phyloP scores from a whole-genome alignment of 257 asterid species.

The Leptodermis oblonga region DNA sequence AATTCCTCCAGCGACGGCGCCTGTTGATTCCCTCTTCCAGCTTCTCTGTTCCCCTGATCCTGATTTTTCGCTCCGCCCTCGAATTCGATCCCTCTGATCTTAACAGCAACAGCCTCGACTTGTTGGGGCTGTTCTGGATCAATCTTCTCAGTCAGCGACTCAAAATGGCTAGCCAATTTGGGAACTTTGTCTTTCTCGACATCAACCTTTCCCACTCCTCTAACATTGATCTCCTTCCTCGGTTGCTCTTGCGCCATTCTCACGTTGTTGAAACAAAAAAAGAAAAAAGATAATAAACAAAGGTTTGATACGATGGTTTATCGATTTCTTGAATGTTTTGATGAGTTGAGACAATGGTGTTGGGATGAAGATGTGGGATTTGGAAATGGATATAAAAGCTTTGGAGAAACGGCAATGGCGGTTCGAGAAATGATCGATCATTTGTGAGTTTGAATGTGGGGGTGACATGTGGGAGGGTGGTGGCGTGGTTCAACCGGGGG shows the following conservation, averaged over 20 bases:
- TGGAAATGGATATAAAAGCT: conserved; percentile 6
- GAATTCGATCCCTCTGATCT: conserved; percentile 23
- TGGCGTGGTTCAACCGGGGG: background rate
- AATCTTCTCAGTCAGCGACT: conserved; percentile 38
- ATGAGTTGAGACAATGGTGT: background rate
- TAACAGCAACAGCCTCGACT: conserved; percentile 24
- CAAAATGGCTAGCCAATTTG: conserved; percentile 46
- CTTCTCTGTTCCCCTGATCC: background rate
- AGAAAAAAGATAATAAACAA: background rate
- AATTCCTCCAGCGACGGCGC: conserved; percentile 51
- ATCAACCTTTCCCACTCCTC: conserved; percentile 23
- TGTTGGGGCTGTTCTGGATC: conserved; percentile 16
- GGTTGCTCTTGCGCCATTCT: conserved; percentile 45
- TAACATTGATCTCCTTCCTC: conserved; percentile 34
- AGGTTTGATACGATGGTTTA: background rate
- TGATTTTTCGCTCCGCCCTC: background rate
- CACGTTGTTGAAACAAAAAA: background rate
- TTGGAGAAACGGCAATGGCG: background rate
- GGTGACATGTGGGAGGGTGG: conserved; percentile 16
- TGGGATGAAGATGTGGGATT: background rate
- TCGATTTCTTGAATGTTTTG: background rate
- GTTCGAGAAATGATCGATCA: conserved; percentile 15
- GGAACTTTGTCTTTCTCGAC: conserved; percentile 56
- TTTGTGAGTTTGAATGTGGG: background rate
- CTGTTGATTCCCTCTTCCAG: background rate